These are phyloP conservation scores for Seiridium unicorne DNA, from an alignment of 2,329 filamentous ascomycete species.

Conservation along the genomic window DNA sequence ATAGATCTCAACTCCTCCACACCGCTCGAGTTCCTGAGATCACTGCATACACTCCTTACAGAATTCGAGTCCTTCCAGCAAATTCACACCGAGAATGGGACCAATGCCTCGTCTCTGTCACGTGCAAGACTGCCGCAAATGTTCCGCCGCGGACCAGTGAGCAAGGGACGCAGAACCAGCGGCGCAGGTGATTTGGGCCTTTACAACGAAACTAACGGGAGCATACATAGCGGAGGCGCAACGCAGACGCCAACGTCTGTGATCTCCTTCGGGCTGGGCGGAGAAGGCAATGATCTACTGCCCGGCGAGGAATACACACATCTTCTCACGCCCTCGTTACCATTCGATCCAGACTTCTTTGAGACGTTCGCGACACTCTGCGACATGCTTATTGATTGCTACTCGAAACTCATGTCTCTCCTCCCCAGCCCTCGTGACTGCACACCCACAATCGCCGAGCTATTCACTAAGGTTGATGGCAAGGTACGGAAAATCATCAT, in stretches of 20 bases:
- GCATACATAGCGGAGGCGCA: conserved; percentile 20
- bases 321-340: conserved; percentile 85
- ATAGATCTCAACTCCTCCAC: conserved; percentile 82
- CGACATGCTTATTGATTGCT: conserved; percentile 92
- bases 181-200: conserved; percentile 40
- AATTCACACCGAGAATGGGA: conserved; percentile 76
- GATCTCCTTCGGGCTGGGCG: conserved; percentile 49
- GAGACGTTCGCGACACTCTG: conserved; percentile 95
- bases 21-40: conserved; percentile 81
- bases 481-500: conserved; percentile 87
- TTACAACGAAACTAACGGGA: conserved; percentile 7
- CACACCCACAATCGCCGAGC: conserved; percentile 68
- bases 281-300: conserved; percentile 65
- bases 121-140: conserved; percentile 80
- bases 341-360: conserved; percentile 96
- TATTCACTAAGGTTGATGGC: conserved; percentile 87
- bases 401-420: conserved; percentile 73
- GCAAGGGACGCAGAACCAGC: conserved; percentile 56
- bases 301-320: conserved; percentile 86
- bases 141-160: conserved; percentile 67
- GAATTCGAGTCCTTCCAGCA: conserved; percentile 96
- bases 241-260: conserved; percentile 39
- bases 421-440: conserved; percentile 75
- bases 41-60: conserved; percentile 77
- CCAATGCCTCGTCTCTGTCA: conserved; percentile 66